Percentiles rank a stretch among this genome's conserved stretches.
These are phyloP conservation scores for Cardamine occulta DNA, from an alignment of 345 rosid species.

Conservation along the genomic window DNA sequence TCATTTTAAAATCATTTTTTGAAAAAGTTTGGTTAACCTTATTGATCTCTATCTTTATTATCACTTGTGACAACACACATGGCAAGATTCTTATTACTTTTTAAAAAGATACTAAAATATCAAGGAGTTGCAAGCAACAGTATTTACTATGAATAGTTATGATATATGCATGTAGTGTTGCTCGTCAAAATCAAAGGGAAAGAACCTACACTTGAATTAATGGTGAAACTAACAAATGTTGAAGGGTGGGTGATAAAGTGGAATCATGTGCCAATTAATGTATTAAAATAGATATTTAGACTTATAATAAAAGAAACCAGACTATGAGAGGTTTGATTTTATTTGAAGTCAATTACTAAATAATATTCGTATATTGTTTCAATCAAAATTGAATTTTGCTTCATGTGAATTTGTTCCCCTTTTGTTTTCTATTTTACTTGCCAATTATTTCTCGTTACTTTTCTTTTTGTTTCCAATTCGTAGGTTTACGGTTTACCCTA, in stretches of 20 bases:
- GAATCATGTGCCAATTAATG: constrained; percentile 24
- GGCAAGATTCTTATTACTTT: background rate
- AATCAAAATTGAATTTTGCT: background rate
- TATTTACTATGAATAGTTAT: background rate
- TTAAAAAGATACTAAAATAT: background rate
- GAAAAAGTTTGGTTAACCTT: too few relatives aligned
- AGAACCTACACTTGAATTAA: constrained; percentile 8
- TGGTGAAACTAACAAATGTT: constrained; percentile 21
- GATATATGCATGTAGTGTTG: constrained; percentile 12
- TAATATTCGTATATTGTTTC: background rate
- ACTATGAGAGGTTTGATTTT: constrained; percentile 7
- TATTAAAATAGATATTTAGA: constrained; percentile 4
- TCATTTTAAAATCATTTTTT: too few relatives aligned
- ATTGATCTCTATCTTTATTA: background rate
- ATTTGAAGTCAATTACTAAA: constrained; percentile 9
- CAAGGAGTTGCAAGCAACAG: background rate
- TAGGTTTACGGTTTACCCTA: background rate
- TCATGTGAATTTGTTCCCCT: constrained; percentile 27
- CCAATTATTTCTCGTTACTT: constrained; percentile 4
- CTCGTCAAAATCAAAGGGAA: constrained; percentile 1
- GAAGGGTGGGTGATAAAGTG: constrained; percentile 28
- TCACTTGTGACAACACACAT: background rate
- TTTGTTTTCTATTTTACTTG: background rate
- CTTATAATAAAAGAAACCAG: constrained; percentile 9
- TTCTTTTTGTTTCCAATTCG: background rate